Evolutionary conservation across 2,329 filamentous ascomycete species (phyloP).

Genomic region (Graphilbum ipis-grandicollis): DNA sequence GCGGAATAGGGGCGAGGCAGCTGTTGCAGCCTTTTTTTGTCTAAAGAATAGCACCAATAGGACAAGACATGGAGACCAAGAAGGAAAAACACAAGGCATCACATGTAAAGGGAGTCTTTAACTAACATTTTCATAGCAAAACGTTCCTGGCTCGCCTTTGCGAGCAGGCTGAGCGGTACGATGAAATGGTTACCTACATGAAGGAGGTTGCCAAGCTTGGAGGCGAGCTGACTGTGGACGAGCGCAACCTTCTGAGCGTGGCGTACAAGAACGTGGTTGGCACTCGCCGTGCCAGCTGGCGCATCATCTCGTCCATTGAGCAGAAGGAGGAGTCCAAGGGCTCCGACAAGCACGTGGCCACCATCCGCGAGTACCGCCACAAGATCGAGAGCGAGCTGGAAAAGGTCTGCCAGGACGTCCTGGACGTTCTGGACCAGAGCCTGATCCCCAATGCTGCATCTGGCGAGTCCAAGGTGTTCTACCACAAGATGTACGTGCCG

Average conservation of each 20-base stretch:
- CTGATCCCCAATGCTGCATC: constrained; percentile 86
- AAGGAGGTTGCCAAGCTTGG: constrained; percentile 94
- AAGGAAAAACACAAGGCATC: too few relatives aligned
- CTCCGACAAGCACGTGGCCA: constrained; percentile 72
- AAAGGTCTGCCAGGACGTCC: constrained; percentile 95
- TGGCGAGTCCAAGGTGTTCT: constrained; percentile 98
- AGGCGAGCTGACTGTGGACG: constrained; percentile 76
- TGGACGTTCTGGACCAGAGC: constrained; percentile 85
- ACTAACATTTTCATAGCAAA: constrained; percentile 53
- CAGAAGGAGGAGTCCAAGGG: constrained; percentile 99
- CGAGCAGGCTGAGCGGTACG: constrained; percentile 99
- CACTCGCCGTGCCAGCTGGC: constrained; percentile 91
- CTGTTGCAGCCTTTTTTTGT: too few relatives aligned
- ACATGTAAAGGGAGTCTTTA: too few relatives aligned
- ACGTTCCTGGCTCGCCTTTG: constrained; percentile 99
- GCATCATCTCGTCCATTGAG: constrained; percentile 96
- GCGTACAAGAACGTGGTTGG: constrained; percentile 99
- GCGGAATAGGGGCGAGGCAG: too few relatives aligned
- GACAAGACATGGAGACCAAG: too few relatives aligned
- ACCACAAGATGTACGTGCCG: constrained; percentile 85
- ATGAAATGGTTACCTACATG: constrained; percentile 99
- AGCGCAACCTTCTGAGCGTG: constrained; percentile 93
- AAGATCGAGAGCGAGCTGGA: constrained; percentile 96
- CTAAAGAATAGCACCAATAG: too few relatives aligned
- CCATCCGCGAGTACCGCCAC: constrained; percentile 96